These are phyloP conservation scores for Salix viminalis DNA, from an alignment of 345 rosid species.

Conservation along the genomic window DNA sequence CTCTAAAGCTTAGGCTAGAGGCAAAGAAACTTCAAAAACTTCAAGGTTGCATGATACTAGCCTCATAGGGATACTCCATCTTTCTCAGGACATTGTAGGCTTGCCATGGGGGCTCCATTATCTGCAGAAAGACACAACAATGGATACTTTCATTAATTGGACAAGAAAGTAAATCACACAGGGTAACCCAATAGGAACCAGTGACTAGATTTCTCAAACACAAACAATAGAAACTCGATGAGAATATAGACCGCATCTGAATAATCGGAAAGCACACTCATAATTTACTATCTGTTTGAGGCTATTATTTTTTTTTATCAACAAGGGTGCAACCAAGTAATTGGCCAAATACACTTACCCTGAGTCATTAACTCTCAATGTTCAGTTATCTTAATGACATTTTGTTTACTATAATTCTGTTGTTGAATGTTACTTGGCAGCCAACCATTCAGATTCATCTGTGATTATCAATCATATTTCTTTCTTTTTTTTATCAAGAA, in stretches of 20 bases:
- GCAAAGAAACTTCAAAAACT: background rate
- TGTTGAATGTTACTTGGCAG: background rate
- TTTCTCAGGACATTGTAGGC: constrained; percentile 73
- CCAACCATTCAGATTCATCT: background rate
- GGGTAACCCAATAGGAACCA: background rate
- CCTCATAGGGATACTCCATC: constrained; percentile 97
- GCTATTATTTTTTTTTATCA: background rate
- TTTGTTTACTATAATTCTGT: background rate
- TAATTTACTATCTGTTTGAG: background rate
- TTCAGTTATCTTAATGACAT: background rate
- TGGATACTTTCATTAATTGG: background rate
- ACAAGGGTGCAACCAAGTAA: background rate
- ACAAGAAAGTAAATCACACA: background rate
- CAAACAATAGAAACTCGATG: background rate
- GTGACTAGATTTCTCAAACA: background rate
- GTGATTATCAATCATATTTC: background rate
- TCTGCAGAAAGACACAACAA: constrained; percentile 36
- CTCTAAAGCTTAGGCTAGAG: background rate
- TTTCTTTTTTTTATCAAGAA: background rate
- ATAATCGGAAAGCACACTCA: background rate
- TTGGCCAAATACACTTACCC: background rate
- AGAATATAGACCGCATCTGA: background rate
- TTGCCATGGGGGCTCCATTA: constrained; percentile 96
- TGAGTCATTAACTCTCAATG: background rate
- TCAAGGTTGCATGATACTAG: constrained; percentile 20